A percentile compares a stretch with the other conserved stretches of the same genome.
Conservation (phyloP, 371 early-diverging fungal species). For the Dichotomocladium elegans region DNA sequence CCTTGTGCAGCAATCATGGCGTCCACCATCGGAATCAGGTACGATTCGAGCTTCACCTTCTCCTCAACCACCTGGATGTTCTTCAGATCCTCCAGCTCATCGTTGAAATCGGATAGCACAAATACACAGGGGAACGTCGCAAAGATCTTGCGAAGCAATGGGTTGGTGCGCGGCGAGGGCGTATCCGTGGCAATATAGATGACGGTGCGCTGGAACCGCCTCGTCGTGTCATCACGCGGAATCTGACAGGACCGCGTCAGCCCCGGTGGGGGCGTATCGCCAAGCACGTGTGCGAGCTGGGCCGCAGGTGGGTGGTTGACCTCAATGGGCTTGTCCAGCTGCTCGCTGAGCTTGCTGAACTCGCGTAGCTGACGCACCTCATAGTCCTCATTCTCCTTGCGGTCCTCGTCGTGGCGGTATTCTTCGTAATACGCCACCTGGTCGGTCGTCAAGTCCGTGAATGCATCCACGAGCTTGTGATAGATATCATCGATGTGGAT, state of each 20-base stretch:
- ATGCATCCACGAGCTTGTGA: slow-evolving; percentile 32
- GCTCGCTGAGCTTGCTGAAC: slow-evolving; percentile 3
- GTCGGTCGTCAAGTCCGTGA: slow-evolving; percentile 33
- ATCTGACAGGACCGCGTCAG: not conserved
- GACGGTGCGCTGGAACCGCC: slow-evolving; percentile 21
- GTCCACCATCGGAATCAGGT: slow-evolving; percentile 63
- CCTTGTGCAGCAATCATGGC: slow-evolving; percentile 62
- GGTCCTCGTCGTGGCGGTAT: slow-evolving; percentile 32
- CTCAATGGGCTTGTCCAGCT: slow-evolving; percentile 16
- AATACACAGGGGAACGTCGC: slow-evolving; percentile 60
- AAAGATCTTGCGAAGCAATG: slow-evolving; percentile 53
- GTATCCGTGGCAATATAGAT: slow-evolving; percentile 62
- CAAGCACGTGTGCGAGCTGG: slow-evolving; percentile 20
- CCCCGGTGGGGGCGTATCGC: slow-evolving; percentile 2
- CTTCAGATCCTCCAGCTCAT: slow-evolving; percentile 37
- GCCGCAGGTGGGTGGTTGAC: slow-evolving; percentile 33
- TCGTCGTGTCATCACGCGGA: slow-evolving; percentile 4
- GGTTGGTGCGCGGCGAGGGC: slow-evolving; percentile 47
- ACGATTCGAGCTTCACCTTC: slow-evolving; percentile 43
- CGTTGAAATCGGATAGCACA: slow-evolving; percentile 48
- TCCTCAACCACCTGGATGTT: slow-evolving; percentile 45
- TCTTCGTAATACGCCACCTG: slow-evolving; percentile 20
- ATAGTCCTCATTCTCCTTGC: slow-evolving; percentile 36
- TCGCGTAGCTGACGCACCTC: slow-evolving; percentile 34
- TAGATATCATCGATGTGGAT: slow-evolving; percentile 46